phyloP scores from a whole-genome alignment of 805 yeast species.

The Teunomyces lycoperdinae region DNA sequence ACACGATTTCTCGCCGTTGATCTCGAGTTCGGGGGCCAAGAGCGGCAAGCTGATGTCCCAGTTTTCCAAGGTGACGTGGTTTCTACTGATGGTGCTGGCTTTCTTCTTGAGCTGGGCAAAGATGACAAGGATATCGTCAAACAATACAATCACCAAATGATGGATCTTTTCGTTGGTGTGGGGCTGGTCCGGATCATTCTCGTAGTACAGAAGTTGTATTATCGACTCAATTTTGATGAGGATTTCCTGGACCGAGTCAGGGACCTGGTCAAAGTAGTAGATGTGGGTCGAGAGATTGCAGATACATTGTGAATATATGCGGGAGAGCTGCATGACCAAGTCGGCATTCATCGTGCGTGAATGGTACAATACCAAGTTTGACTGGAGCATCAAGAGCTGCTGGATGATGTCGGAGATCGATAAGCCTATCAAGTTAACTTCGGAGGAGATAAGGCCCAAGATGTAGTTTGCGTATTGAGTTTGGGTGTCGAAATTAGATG shows the following conservation, averaged over 20 bases:
- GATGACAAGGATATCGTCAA: constrained; percentile 30
- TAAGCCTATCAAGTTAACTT: constrained; percentile 81
- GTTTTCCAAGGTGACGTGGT: constrained; percentile 40
- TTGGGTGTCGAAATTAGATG: constrained; percentile 20
- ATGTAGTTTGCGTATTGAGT: constrained; percentile 44
- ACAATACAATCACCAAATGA: constrained; percentile 24
- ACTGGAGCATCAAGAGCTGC: constrained; percentile 52
- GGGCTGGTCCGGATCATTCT: constrained; percentile 3
- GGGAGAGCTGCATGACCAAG: constrained; percentile 30
- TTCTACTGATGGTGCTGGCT: constrained; percentile 37
- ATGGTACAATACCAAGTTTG: constrained; percentile 26
- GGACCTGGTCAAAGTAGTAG: constrained; percentile 82
- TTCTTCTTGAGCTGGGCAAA: constrained; percentile 30
- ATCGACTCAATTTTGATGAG: constrained; percentile 42
- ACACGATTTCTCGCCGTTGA: constrained; percentile 12
- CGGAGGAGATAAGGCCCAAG: constrained; percentile 64
- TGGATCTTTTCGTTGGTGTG: constrained; percentile 6
- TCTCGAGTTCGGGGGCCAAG: constrained; percentile 18
- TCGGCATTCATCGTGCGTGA: constrained; percentile 15
- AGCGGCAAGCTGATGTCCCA: constrained; percentile 44
- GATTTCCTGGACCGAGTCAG: constrained; percentile 75
- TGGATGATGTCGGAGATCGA: constrained; percentile 78
- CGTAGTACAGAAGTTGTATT: constrained; percentile 14
- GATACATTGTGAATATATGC: constrained; percentile 54
- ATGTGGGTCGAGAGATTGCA: constrained; percentile 72